phyloP scores from a whole-genome alignment of 352 stramenopile genomes.

The Plasmopara halstedii region DNA sequence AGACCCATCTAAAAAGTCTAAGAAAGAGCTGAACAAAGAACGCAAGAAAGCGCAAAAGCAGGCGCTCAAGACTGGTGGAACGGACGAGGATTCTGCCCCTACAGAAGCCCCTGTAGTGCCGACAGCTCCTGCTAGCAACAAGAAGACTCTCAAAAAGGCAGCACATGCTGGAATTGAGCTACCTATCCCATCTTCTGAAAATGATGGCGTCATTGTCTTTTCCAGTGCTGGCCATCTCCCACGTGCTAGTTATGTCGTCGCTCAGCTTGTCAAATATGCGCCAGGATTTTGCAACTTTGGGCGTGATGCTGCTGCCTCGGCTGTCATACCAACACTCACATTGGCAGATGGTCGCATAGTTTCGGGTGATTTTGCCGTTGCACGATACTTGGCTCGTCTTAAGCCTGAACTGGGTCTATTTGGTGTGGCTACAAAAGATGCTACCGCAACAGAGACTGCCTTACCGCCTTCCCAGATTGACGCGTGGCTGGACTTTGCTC shows the following conservation, averaged over 20 bases:
- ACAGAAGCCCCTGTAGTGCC: neutral
- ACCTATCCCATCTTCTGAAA: constrained; percentile 28
- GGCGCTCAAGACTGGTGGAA: constrained; percentile 48
- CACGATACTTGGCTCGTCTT: constrained; percentile 53
- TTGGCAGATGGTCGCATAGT: constrained; percentile 47
- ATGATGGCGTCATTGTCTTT: constrained; percentile 58
- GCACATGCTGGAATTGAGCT: constrained; percentile 31
- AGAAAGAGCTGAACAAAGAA: constrained; percentile 88
- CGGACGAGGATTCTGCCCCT: neutral
- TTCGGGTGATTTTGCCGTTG: constrained; percentile 72
- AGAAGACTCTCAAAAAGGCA: constrained; percentile 29
- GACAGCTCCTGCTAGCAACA: constrained; percentile 1
- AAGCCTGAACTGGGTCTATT: constrained; percentile 46
- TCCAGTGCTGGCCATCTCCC: constrained; percentile 46
- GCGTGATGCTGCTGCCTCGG: constrained; percentile 31
- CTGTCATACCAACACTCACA: constrained; percentile 58
- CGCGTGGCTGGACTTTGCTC: constrained; percentile 92
- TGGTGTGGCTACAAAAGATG: constrained; percentile 42
- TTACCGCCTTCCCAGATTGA: constrained; percentile 66
- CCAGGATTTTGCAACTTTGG: constrained; percentile 41
- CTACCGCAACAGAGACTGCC: constrained; percentile 21
- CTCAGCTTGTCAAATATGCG: constrained; percentile 46
- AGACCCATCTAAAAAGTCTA: constrained; percentile 66
- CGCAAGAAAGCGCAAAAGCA: constrained; percentile 80
- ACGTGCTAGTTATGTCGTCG: constrained; percentile 56